These are phyloP conservation scores for Dothistroma septosporum DNA, from an alignment of 2,329 filamentous ascomycete genomes.

Conservation along the genomic window DNA sequence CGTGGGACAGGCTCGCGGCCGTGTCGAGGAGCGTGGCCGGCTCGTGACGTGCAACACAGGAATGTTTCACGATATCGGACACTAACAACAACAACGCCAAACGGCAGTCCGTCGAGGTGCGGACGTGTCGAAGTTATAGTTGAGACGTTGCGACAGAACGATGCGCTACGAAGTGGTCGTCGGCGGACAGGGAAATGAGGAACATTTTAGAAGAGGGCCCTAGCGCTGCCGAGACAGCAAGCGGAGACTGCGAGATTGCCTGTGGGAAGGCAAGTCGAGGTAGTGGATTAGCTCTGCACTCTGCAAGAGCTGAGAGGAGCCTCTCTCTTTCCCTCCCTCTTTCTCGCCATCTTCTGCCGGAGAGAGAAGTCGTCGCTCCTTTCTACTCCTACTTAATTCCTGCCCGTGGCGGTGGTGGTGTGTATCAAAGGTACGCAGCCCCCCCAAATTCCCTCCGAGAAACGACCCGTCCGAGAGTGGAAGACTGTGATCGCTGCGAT, in stretches of 20 bases:
- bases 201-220: not conserved
- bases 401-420: not conserved
- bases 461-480: not conserved
- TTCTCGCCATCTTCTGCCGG: not conserved
- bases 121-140: not conserved
- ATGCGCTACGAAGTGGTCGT: not conserved
- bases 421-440: not conserved
- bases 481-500: not conserved
- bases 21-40: not conserved
- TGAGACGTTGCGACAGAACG: not conserved
- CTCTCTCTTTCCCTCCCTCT: not conserved
- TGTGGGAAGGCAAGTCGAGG: not conserved
- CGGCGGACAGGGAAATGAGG: not conserved
- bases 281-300: not conserved
- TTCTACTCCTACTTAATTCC: not conserved
- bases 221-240: not conserved
- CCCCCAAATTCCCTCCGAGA: not conserved
- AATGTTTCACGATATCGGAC: not conserved
- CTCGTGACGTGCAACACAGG: not conserved
- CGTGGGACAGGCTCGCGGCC: not conserved
- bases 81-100: not conserved
- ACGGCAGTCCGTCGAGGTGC: not conserved
- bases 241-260: not conserved
- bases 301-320: too few relatives aligned
- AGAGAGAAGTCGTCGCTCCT: slow-evolving; percentile 2